Conservation (phyloP, 2,329 filamentous ascomycete species). For the Trichophyton equinum region DNA sequence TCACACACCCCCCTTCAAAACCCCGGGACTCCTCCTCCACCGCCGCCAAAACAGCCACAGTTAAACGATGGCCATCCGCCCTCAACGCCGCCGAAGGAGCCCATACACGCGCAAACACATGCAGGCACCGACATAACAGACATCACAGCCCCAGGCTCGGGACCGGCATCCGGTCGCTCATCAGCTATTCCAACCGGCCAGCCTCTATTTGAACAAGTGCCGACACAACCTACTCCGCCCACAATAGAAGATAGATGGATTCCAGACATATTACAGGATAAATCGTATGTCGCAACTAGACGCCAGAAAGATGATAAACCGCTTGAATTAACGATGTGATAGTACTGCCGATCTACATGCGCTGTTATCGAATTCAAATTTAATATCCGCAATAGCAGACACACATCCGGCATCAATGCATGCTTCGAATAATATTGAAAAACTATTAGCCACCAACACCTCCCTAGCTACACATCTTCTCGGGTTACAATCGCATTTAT, state of each 20-base stretch:
- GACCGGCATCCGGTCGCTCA: slow-evolving; percentile 6
- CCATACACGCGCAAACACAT: slow-evolving; percentile 13
- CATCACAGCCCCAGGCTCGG: background rate
- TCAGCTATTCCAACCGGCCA: slow-evolving; percentile 9
- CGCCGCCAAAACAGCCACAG: slow-evolving; percentile 57
- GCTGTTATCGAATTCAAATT: slow-evolving; percentile 56
- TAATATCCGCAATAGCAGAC: slow-evolving; percentile 65
- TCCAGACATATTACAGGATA: slow-evolving; percentile 62
- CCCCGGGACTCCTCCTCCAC: slow-evolving; percentile 50
- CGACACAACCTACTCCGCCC: slow-evolving; percentile 21
- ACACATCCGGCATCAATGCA: slow-evolving; percentile 59
- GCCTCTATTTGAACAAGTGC: slow-evolving; percentile 8
- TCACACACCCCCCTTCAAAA: slow-evolving; percentile 20
- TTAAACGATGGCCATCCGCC: slow-evolving; percentile 38
- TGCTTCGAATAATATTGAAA: slow-evolving; percentile 52
- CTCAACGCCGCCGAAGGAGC: slow-evolving; percentile 19
- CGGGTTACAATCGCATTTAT: slow-evolving; percentile 37
- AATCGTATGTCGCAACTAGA: slow-evolving; percentile 48
- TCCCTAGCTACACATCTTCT: slow-evolving; percentile 45
- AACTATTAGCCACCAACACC: slow-evolving; percentile 58
- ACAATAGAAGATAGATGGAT: slow-evolving; percentile 56
- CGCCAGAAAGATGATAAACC: too few relatives aligned
- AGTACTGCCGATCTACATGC: slow-evolving; percentile 49
- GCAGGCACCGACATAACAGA: slow-evolving; percentile 7
- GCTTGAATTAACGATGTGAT: slow-evolving; percentile 5